These are phyloP conservation scores for Debaryomycetaceae sp. DNA, from an alignment of 1,139 yeast species.

Conservation along the genomic window DNA sequence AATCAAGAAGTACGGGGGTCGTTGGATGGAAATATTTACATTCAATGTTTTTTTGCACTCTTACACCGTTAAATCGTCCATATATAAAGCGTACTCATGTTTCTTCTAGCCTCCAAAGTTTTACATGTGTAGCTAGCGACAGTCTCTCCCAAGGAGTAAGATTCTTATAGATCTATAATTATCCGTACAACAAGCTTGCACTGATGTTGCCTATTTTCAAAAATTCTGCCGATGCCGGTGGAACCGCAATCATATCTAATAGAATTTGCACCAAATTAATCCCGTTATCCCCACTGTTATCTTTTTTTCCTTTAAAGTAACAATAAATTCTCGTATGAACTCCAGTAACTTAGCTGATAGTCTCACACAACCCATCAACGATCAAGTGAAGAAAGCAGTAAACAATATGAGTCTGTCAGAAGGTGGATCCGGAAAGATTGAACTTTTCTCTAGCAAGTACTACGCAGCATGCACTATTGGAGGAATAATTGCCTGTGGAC, in stretches of 20 bases:
- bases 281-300: neutral
- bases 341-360: constrained; percentile 25
- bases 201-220: no score
- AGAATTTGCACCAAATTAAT: neutral
- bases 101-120: no score
- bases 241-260: neutral
- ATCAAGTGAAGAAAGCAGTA: constrained; percentile 18
- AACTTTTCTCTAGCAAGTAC: constrained; percentile 65
- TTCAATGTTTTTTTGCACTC: no score
- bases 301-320: neutral
- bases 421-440: constrained; percentile 26
- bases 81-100: no score
- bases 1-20: no score
- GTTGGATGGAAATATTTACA: no score
- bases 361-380: constrained; percentile 30
- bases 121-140: no score
- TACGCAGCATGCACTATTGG: constrained; percentile 84
- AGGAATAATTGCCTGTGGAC: constrained; percentile 91
- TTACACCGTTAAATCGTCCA: no score
- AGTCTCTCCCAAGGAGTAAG: no score
- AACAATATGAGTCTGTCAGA: constrained; percentile 9
- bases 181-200: no score
- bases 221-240: neutral
- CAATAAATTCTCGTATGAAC: constrained; percentile 1
- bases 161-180: no score